Conservation (phyloP, 768 basidiomycete species). For the Xanthoconium stramineum region DNA sequence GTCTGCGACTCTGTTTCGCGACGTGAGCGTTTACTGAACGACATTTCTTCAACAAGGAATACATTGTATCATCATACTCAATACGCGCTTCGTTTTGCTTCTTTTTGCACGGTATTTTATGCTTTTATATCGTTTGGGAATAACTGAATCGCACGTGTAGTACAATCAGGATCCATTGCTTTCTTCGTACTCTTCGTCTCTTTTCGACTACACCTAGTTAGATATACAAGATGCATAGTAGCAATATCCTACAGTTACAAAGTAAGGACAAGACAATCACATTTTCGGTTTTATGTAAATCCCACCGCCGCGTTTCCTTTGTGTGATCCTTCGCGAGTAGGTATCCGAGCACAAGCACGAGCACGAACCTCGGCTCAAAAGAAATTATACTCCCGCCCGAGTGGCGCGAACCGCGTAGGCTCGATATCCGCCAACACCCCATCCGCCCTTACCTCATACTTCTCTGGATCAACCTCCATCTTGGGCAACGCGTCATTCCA, state of each 20-base stretch:
- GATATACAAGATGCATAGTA: conserved; percentile 3
- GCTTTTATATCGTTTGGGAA: conserved; percentile 17
- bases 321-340: neutral
- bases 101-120: conserved; percentile 19
- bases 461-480: conserved; percentile 92
- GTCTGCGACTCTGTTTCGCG: conserved; percentile 18
- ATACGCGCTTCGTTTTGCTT: neutral
- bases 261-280: neutral
- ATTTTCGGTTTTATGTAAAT: neutral
- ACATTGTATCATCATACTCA: neutral
- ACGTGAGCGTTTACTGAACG: conserved; percentile 22
- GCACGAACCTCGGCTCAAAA: conserved; percentile 46
- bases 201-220: neutral
- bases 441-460: conserved; percentile 80
- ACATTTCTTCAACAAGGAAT: neutral
- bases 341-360: too few relatives aligned
- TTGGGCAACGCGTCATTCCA: conserved; percentile 80
- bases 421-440: conserved; percentile 72
- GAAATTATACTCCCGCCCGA: conserved; percentile 74
- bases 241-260: conserved; percentile 8
- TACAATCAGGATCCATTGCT: neutral
- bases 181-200: neutral
- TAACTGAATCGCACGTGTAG: conserved; percentile 13
- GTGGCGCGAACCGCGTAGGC: conserved; percentile 66
- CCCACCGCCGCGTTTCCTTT: too few relatives aligned